Evolutionary conservation across 108 stramenopile genomes (phyloP).

Genomic region (Skeletonema marinoi): DNA sequence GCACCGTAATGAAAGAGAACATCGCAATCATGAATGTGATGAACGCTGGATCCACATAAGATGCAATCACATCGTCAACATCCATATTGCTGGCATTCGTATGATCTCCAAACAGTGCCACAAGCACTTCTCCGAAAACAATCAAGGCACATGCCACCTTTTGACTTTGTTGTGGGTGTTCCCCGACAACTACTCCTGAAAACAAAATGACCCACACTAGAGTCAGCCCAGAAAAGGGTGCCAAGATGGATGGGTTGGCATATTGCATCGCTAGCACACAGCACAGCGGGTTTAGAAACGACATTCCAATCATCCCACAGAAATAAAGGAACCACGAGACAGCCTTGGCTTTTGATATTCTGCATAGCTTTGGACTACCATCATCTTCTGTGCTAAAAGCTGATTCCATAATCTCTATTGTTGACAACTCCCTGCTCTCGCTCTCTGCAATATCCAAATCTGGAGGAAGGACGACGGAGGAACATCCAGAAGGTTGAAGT

Average conservation of each 20-base stretch:
- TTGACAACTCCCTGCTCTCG: not conserved
- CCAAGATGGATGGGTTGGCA: constrained; percentile 83
- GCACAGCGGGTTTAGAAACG: constrained; percentile 76
- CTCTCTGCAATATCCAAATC: not conserved
- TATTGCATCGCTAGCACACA: constrained; percentile 87
- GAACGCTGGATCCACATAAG: constrained; percentile 66
- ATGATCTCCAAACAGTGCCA: constrained; percentile 87
- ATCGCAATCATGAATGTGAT: constrained; percentile 57
- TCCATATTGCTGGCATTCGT: constrained; percentile 64
- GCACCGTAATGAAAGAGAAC: constrained; percentile 37
- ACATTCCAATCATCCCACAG: constrained; percentile 85
- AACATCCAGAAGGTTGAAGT: not conserved
- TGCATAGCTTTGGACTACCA: not conserved
- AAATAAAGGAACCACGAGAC: constrained; percentile 39
- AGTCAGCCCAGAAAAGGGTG: constrained; percentile 86
- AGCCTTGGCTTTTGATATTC: not conserved
- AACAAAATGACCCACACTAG: constrained; percentile 86
- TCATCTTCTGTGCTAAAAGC: not conserved
- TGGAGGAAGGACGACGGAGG: not conserved
- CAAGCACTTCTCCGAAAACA: constrained; percentile 74
- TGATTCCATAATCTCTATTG: not conserved
- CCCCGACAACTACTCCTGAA: constrained; percentile 53
- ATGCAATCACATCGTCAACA: constrained; percentile 62
- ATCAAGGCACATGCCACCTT: constrained; percentile 70
- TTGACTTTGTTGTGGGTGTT: constrained; percentile 57